Percentiles rank a stretch among this genome's conserved stretches.
Conservation (phyloP, 2,329 filamentous ascomycete species). For the Xylaria sp. region DNA sequence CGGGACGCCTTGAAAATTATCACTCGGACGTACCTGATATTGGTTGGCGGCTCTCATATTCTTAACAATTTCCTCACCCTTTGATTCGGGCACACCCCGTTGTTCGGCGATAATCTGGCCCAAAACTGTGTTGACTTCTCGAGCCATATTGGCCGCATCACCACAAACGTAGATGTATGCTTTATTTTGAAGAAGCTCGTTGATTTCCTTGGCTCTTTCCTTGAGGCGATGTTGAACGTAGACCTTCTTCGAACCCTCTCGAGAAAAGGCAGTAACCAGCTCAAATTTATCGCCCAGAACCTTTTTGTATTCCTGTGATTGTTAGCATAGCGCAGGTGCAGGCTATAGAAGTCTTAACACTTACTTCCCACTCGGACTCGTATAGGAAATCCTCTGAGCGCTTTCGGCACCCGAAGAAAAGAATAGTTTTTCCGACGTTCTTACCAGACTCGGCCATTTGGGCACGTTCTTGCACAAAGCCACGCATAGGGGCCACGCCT, state of each 20-base stretch:
- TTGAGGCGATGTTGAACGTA: conserved; percentile 95
- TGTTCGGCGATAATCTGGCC: conserved; percentile 87
- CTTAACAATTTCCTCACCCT: conserved; percentile 97
- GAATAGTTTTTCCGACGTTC: conserved; percentile 83
- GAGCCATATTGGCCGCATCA: conserved; percentile 96
- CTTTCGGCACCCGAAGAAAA: conserved; percentile 97
- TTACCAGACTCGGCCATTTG: conserved; percentile 83
- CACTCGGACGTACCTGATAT: conserved; percentile 78
- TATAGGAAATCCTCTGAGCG: conserved; percentile 92
- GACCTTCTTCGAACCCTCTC: conserved; percentile 86
- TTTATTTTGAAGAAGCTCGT: conserved; percentile 84
- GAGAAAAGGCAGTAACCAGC: conserved; percentile 94
- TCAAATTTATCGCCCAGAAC: conserved; percentile 89
- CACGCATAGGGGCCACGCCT: conserved; percentile 95
- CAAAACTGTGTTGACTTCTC: conserved; percentile 89
- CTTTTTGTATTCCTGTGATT: conserved; percentile 78
- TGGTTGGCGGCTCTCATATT: conserved; percentile 93
- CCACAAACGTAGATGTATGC: conserved; percentile 99
- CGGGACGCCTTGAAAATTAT: conserved; percentile 1
- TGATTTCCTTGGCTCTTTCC: conserved; percentile 84
- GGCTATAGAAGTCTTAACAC: conserved; percentile 49
- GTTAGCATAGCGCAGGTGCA: conserved; percentile 46
- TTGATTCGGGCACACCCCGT: conserved; percentile 82
- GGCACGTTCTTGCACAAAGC: conserved; percentile 92
- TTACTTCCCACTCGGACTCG: conserved; percentile 89